Evolutionary conservation across 139 green algal species (phyloP).

Genomic region (Tetradesmus obliquus): DNA sequence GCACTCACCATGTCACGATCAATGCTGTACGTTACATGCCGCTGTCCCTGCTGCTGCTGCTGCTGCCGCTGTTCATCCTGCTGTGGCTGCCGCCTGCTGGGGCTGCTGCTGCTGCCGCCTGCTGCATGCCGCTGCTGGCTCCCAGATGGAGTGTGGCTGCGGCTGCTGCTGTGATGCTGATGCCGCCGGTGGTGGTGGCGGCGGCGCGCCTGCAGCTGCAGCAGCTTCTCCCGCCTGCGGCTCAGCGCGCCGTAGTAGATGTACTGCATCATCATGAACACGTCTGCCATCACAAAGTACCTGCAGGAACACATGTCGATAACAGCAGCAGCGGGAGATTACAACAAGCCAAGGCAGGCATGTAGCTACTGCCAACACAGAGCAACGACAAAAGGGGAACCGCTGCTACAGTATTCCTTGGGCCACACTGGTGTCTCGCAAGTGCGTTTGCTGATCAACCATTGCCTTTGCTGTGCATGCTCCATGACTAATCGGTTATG

Average conservation of each 20-base stretch:
- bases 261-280: conserved; percentile 86
- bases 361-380: neutral
- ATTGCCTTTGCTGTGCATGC: no score
- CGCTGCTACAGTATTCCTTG: neutral
- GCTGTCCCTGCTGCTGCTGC: neutral
- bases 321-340: neutral
- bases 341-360: neutral
- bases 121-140: neutral
- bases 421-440: no score
- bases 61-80: neutral
- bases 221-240: conserved; percentile 44
- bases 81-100: conserved; percentile 22
- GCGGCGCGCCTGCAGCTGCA: conserved; percentile 43
- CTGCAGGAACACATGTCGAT: conserved; percentile 25
- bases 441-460: no score
- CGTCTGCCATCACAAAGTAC: conserved; percentile 84
- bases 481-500: no score
- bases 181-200: conserved; percentile 39
- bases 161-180: conserved; percentile 38
- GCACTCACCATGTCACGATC: neutral
- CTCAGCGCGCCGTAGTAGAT: conserved; percentile 76
- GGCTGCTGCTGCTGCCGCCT: conserved; percentile 4
- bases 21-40: neutral
- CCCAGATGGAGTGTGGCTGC: neutral
- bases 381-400: neutral